Conservation (phyloP, 2,329 filamentous ascomycete species). For the Arthrobotrys pseudoclavata region DNA sequence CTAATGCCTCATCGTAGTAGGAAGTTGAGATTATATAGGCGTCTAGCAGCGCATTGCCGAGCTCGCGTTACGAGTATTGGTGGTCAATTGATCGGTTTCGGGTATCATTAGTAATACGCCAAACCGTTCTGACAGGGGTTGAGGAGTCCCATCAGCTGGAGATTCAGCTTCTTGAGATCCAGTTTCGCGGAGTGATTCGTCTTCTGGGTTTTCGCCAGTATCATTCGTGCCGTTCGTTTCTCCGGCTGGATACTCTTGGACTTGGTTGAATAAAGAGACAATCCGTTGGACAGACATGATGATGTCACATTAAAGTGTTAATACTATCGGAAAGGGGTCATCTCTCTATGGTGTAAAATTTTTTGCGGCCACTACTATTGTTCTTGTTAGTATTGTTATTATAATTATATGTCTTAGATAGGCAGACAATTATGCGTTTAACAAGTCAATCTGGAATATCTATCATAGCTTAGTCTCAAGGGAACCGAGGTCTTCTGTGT, state of each 20-base stretch:
- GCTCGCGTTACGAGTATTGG: neutral
- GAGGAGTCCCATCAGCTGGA: neutral
- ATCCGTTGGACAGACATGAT: constrained; percentile 33
- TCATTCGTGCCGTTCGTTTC: neutral
- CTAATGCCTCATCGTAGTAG: neutral
- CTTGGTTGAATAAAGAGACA: constrained; percentile 26
- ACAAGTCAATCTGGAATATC: neutral
- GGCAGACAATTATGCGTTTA: too few species aligned
- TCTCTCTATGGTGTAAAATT: too few species aligned
- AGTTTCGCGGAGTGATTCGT: neutral
- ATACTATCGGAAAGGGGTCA: too few species aligned
- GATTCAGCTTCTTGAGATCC: neutral
- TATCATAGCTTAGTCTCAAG: neutral
- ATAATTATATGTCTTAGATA: too few species aligned
- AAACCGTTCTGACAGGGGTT: neutral
- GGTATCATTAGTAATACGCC: neutral
- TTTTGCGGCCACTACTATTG: too few species aligned
- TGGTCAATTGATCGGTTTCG: neutral
- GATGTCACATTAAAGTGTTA: too few species aligned
- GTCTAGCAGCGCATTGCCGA: neutral
- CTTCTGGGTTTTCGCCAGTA: neutral
- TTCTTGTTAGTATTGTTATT: too few species aligned
- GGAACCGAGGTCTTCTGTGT: constrained; percentile 1
- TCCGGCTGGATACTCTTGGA: neutral
- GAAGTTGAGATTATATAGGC: neutral